Percentiles rank a stretch among this genome's conserved stretches.
Evolutionary conservation across 2,329 filamentous ascomycete species (phyloP).

Genomic region (Cladorrhinum sp.): DNA sequence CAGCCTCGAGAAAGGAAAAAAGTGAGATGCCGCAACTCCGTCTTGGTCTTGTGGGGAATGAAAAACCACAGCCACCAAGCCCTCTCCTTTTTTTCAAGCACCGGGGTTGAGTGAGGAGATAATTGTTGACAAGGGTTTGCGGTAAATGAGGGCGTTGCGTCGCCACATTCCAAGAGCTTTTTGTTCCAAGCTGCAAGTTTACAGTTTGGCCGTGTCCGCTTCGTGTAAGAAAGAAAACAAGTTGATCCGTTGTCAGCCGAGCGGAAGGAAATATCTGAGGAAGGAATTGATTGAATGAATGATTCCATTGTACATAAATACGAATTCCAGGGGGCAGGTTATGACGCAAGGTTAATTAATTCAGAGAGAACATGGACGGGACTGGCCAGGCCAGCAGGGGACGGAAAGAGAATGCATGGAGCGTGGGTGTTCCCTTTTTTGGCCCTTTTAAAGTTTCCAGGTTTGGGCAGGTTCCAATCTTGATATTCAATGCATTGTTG

Average conservation of each 20-base stretch:
- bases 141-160: background rate
- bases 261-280: background rate
- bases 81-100: conserved; percentile 2
- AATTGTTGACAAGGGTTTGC: background rate
- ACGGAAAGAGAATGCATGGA: too few species aligned
- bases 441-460: background rate
- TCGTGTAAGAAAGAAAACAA: too few species aligned
- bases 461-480: background rate
- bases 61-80: background rate
- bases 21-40: background rate
- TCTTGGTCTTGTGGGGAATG: background rate
- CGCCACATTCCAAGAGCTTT: too few species aligned
- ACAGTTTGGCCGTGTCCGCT: too few species aligned
- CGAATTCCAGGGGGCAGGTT: background rate
- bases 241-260: too few species aligned
- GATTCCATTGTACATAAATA: background rate
- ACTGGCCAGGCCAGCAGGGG: too few species aligned
- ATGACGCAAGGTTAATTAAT: too few species aligned
- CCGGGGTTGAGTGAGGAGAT: background rate
- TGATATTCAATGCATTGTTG: background rate
- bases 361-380: too few species aligned
- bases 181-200: too few species aligned
- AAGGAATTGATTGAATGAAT: background rate
- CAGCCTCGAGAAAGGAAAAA: background rate
- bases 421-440: background rate